These are phyloP conservation scores for Coffea eugenioides DNA, from an alignment of 257 asterid genomes.

Conservation along the genomic window DNA sequence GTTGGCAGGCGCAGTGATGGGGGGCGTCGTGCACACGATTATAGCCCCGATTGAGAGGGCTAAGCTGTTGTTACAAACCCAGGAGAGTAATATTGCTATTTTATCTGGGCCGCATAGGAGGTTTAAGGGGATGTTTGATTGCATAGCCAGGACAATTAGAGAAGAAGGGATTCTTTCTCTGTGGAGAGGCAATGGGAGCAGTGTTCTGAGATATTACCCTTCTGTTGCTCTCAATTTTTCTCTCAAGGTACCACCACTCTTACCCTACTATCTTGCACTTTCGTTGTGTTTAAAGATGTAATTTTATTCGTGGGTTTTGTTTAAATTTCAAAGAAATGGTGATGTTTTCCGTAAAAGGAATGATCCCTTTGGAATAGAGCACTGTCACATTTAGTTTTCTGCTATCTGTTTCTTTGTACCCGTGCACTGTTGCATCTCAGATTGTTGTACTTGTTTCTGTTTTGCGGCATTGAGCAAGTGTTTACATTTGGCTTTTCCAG, in stretches of 20 bases:
- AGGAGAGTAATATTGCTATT: constrained; percentile 87
- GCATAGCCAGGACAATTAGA: constrained; percentile 65
- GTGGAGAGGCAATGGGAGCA: constrained; percentile 99
- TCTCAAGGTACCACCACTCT: constrained; percentile 63
- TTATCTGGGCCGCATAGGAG: constrained; percentile 66
- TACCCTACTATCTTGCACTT: neutral
- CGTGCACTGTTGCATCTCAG: neutral
- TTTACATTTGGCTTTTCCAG: neutral
- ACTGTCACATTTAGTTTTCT: neutral
- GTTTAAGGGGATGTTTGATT: constrained; percentile 93
- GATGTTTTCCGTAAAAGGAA: neutral
- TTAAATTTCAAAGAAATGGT: neutral
- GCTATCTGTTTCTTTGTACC: neutral
- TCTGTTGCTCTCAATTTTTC: constrained; percentile 97
- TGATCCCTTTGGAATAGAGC: neutral
- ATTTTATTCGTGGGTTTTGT: neutral
- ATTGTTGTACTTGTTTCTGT: neutral
- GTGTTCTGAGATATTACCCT: constrained; percentile 92
- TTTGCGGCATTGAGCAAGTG: neutral
- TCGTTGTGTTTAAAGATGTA: neutral
- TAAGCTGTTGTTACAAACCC: constrained; percentile 93
- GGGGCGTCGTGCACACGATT: constrained; percentile 95
- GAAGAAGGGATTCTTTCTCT: constrained; percentile 87
- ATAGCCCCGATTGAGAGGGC: constrained; percentile 98
- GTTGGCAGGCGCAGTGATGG: constrained; percentile 90